A percentile compares a stretch with the other conserved stretches of the same genome.
Evolutionary conservation across 805 yeast genomes (phyloP).

Genomic region (Starmerella sp.): DNA sequence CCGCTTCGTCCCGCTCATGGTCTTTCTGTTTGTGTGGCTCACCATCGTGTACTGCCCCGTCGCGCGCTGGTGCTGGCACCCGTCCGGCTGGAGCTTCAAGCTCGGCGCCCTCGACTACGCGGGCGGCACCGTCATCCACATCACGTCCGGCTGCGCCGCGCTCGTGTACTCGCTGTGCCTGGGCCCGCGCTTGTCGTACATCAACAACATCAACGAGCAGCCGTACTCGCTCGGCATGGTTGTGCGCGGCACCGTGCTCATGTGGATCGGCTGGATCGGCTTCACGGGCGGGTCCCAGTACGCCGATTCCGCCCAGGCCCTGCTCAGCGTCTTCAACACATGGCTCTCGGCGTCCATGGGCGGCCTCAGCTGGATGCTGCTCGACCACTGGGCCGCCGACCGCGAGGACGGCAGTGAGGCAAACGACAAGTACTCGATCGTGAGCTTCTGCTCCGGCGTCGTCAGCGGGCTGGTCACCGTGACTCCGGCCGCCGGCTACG

Average conservation of each 20-base stretch:
- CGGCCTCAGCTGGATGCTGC: conserved; percentile 34
- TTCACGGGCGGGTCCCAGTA: conserved; percentile 62
- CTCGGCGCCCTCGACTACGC: conserved; percentile 62
- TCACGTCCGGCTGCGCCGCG: conserved; percentile 59
- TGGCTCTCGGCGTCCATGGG: conserved; percentile 43
- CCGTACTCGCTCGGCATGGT: conserved; percentile 60
- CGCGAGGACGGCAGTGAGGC: neutral
- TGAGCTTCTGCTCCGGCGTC: conserved; percentile 89
- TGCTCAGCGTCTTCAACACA: conserved; percentile 44
- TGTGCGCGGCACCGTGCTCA: conserved; percentile 54
- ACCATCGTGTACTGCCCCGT: conserved; percentile 63
- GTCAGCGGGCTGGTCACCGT: conserved; percentile 90
- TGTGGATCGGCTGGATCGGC: conserved; percentile 72
- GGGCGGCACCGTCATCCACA: conserved; percentile 70
- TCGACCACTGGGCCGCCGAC: conserved; percentile 29
- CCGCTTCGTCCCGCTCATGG: conserved; percentile 57
- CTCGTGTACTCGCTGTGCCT: conserved; percentile 54
- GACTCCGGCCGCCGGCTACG: conserved; percentile 94
- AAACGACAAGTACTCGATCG: conserved; percentile 65
- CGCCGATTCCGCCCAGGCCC: conserved; percentile 27
- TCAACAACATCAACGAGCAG: conserved; percentile 29
- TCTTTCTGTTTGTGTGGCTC: conserved; percentile 56
- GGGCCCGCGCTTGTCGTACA: conserved; percentile 57
- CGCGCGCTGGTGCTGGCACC: conserved; percentile 68
- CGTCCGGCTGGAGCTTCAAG: conserved; percentile 49